Base-by-base conservation (phyloP, 2,329 filamentous ascomycete genomes). In the Tolypocladium guangdongense region DNA sequence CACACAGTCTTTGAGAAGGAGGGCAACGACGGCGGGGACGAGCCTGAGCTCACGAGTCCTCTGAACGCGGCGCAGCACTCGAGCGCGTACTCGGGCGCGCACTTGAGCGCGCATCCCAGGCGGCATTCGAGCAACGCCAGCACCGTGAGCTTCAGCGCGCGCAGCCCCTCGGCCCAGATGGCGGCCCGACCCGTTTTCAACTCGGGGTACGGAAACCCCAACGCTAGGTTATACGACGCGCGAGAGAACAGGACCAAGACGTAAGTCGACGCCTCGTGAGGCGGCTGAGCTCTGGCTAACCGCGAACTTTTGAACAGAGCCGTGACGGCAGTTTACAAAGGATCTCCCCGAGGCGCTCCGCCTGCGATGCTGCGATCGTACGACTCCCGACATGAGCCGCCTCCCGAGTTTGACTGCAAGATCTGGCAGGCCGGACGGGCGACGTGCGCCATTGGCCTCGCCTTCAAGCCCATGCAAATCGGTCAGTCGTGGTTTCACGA, bases 381-480 rank as follows among this genome's bases (percentile, higher is more conserved):
- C 70, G 92, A 97, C 67, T 97, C 93, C 18, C 82, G 92, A 62
- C 90, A 87, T 68, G 93, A 97, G 68, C 87, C 91, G 0, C 81
- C 90, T 0, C 88, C 92, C 2, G 91, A 96, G 68, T 92, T 90
- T 57, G 88, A 96, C 64, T 96, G 91, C 70, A 95, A 86, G 47
- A 93, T 99, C 54, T 99, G 93, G 93, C 86, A 99, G 71, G 93
- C 93, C 5, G 93, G 93, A 12, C 83, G 93, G 56, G 93, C 93
- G n/a, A 99, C 93, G 1, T 89, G 82, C 52, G 89, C 93, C 1
- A 93, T 92, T 1, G 90, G 88, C 0, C 76, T 96, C 45, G 93
- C 93, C 1, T 99, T 99, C 73, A 99, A 99, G 68, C 90, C 92
- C 0, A 90, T 99, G 50, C 86, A 88, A 59, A 88, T 99, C 39